These are phyloP conservation scores for Linaria vulgaris DNA, from an alignment of 257 asterid genomes.

Conservation along the genomic window DNA sequence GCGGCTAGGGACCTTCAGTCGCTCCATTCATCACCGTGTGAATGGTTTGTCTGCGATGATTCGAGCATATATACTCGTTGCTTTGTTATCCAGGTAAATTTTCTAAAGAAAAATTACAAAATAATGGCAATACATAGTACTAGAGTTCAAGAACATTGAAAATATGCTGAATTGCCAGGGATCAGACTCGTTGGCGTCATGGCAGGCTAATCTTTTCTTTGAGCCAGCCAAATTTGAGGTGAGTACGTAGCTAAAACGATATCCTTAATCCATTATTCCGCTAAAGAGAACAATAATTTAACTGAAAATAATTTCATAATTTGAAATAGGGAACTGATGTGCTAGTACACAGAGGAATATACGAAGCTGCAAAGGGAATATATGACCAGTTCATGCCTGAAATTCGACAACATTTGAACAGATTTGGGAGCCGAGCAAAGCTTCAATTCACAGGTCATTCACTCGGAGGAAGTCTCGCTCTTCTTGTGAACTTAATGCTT, in stretches of 20 bases:
- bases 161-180: slow-evolving; percentile 50
- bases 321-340: slow-evolving; percentile 59
- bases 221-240: slow-evolving; percentile 88
- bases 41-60: slow-evolving; percentile 90
- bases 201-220: slow-evolving; percentile 91
- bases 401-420: slow-evolving; percentile 51
- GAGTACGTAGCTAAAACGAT: slow-evolving; percentile 16
- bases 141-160: background rate
- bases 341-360: slow-evolving; percentile 85
- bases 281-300: background rate
- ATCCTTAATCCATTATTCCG: background rate
- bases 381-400: slow-evolving; percentile 82
- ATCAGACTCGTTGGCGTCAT: slow-evolving; percentile 80
- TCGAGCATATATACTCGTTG: slow-evolving; percentile 61
- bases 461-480: slow-evolving; percentile 93
- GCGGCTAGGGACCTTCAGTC: slow-evolving; percentile 86
- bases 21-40: slow-evolving; percentile 80
- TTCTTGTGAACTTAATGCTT: slow-evolving; percentile 76
- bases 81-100: slow-evolving; percentile 73
- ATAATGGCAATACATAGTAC: background rate
- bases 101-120: background rate
- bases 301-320: background rate
- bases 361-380: slow-evolving; percentile 94
- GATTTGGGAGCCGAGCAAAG: slow-evolving; percentile 68
- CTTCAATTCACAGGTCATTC: slow-evolving; percentile 90